Conservation (phyloP, 768 basidiomycete genomes). For the Rhizopogon roseolus region DNA sequence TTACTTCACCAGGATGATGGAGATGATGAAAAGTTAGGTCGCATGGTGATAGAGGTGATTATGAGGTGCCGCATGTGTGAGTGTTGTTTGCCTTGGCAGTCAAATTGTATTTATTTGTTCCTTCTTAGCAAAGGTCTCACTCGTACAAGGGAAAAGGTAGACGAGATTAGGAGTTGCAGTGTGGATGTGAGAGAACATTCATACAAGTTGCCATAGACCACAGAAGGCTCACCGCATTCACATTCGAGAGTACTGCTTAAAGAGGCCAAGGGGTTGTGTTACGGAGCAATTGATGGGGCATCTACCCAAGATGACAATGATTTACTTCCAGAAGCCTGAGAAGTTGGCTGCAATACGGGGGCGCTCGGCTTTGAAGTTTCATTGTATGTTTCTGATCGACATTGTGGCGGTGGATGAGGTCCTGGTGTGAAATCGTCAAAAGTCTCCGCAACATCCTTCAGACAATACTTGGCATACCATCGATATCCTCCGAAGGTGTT, state of each 20-base stretch:
- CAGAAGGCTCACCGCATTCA: constrained; percentile 37
- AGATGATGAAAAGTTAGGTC: too few species aligned
- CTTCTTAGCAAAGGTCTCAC: too few species aligned
- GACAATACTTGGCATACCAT: constrained; percentile 6
- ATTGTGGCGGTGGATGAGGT: constrained; percentile 4
- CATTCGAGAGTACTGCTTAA: constrained; percentile 26
- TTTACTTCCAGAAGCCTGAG: background rate
- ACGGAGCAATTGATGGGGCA: background rate
- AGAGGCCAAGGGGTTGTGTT: constrained; percentile 4
- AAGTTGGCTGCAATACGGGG: background rate
- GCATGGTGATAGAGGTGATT: too few species aligned
- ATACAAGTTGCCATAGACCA: too few species aligned
- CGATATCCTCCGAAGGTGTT: constrained; percentile 12
- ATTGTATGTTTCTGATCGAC: constrained; percentile 5
- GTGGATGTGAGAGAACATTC: too few species aligned
- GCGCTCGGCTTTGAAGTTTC: constrained; percentile 4
- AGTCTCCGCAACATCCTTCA: background rate
- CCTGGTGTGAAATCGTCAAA: background rate
- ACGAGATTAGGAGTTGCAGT: too few species aligned
- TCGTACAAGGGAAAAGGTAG: too few species aligned
- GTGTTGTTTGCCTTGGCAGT: too few species aligned
- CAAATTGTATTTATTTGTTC: too few species aligned
- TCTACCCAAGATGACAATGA: constrained; percentile 2
- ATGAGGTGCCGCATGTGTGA: too few species aligned
- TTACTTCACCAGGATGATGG: too few species aligned